Evolutionary conservation across 345 rosid species (phyloP), one percentile per base, ranked within the genome.

Genomic region (Populus pruinosa): DNA sequence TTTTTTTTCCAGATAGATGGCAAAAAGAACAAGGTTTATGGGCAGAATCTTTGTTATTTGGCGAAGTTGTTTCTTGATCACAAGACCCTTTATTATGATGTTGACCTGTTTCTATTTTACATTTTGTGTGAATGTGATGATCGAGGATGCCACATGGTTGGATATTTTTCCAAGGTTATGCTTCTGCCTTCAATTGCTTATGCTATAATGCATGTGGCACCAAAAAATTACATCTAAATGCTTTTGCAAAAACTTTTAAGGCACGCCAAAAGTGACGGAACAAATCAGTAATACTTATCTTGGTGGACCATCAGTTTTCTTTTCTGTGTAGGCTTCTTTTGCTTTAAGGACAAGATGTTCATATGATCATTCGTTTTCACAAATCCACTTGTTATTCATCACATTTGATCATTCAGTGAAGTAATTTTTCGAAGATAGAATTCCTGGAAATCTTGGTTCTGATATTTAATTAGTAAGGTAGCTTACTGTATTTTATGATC

Each of bases 111-210:
- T 85, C 90, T 96, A 59, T 96, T 96, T 82, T 96, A 96, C 53
- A 82, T 96, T 72, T 86, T 96, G 82, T 96, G 98, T 25, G 99
- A 96, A 86, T 96, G 98, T 76, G 99, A 96, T 85, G 99, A 96
- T 85, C 94, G 99, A 35, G 99, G 99, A 75, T 96, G 99, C 89
- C 99, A 96, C 88, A 96, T 94, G 98, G 98, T 94, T 83, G 99
- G 99, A 75, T 96, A 96, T 84, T 96, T 92, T 77, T 96, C 99
- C 71, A 96, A 96, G 99, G 99, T 92, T 84, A 56, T 67, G 29
- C 59, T 75, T 47, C 39, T 68, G 41, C 56, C 75, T 67, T 44
- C 29, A 23, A 35, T 65, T 81, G 27, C 6, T 18, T 29, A 6
- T 49, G 33, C 50, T 44, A 17, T 39, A 14, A 17, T 56, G 43